Evolutionary conservation across 805 yeast genomes (phyloP), one percentile per base, ranked within the genome.

Genomic region (Saccharomycopsis sp.): DNA sequence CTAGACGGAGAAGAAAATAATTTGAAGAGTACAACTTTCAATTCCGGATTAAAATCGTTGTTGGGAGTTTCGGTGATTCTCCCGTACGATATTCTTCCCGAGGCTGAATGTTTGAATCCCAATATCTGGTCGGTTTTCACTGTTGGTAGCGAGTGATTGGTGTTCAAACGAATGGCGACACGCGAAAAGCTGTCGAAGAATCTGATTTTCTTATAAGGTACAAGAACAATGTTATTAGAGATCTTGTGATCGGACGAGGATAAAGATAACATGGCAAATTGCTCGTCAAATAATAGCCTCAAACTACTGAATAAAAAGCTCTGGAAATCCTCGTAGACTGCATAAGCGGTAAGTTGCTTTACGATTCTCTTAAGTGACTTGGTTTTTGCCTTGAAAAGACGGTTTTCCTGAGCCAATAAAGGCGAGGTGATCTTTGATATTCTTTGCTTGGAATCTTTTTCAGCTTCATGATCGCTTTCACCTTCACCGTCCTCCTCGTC

Each of bases 11-110:
- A 9, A 48, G 29, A 48, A 7, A 15, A 48, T 3, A 48, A 15
- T 7, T 23, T 18, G 14, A 60, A 34, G 41, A 60, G 16, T 20
- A 52, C 29, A 14, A 61, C 44, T 50, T 57, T 61, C n/a, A 61
- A 29, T 34, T 61, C 63, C 16, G 63, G 63, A 50, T 61, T 61
- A 29, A 56, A 61, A 16, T 46, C 29, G 23, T 61, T 61, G 15
- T 53, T 57, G 21, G 63, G 63, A 44, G 57, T 50, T 34, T 61
- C 55, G 14, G 46, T 50, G 15, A 61, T 54, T 24, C 41, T 34
- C 15, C 55, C 58, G 50, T 56, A 61, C 24, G 51, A 41, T 18
- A 50, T 46, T 34, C 55, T 48, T 3, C 41, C 57, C 12, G 29
- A 24, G 4, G 44, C 41, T 4, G 40, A 9, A 41, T 56, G 55